Percentiles rank a stretch among this genome's conserved stretches.
Evolutionary conservation across 768 basidiomycete species (phyloP).

Genomic region (Suillus spraguei): DNA sequence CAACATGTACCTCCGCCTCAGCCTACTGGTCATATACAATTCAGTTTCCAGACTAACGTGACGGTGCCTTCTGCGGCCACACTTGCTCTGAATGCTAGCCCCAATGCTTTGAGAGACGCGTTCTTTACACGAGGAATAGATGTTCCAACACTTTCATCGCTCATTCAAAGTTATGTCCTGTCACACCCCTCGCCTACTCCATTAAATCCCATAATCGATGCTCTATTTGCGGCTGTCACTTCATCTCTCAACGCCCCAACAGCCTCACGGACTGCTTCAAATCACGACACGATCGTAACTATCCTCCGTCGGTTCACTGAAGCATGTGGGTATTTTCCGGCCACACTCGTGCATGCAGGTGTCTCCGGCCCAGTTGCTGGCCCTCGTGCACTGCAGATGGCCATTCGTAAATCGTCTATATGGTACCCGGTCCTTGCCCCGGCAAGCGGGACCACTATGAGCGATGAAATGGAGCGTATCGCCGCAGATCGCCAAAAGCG

Average conservation of each 20-base stretch:
- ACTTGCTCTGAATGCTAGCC: slow-evolving; percentile 32
- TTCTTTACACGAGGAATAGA: slow-evolving; percentile 43
- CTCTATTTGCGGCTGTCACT: slow-evolving; percentile 55
- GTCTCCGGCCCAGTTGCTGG: slow-evolving; percentile 58
- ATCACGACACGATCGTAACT: slow-evolving; percentile 37
- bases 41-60: slow-evolving; percentile 45
- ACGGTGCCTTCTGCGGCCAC: slow-evolving; percentile 40
- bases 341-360: slow-evolving; percentile 53
- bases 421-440: slow-evolving; percentile 44
- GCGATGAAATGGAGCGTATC: slow-evolving; percentile 66
- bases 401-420: slow-evolving; percentile 56
- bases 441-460: slow-evolving; percentile 38
- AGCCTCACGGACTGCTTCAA: slow-evolving; percentile 37
- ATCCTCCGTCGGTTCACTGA: slow-evolving; percentile 56
- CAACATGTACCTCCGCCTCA: slow-evolving; percentile 23
- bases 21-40: slow-evolving; percentile 42
- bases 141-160: slow-evolving; percentile 49
- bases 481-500: slow-evolving; percentile 59
- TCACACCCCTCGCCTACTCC: slow-evolving; percentile 53
- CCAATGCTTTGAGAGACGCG: slow-evolving; percentile 33
- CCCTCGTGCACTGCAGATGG: slow-evolving; percentile 58
- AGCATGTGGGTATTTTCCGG: slow-evolving; percentile 53
- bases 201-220: slow-evolving; percentile 50
- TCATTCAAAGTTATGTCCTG: slow-evolving; percentile 53
- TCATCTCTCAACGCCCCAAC: slow-evolving; percentile 24